These are phyloP conservation scores for Termitomyces sp. DNA, from an alignment of 768 basidiomycete species.

Conservation along the genomic window DNA sequence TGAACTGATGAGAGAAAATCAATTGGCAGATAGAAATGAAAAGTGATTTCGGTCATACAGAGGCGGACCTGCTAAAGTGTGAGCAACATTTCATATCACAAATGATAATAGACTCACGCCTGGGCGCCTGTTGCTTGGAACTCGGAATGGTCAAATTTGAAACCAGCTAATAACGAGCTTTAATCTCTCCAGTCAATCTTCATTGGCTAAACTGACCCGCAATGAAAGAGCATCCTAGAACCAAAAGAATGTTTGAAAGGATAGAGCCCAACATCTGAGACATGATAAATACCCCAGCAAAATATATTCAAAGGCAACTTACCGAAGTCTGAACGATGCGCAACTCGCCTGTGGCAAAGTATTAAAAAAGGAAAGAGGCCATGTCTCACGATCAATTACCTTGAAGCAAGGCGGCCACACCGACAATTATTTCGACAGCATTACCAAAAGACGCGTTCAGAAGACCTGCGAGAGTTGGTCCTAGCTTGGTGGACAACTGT, in stretches of 20 bases:
- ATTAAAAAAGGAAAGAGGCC: conserved; percentile 1
- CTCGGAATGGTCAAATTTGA: conserved; percentile 59
- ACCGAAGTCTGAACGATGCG: conserved; percentile 92
- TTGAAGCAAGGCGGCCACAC: conserved; percentile 79
- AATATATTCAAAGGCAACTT: conserved; percentile 19
- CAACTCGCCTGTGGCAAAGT: conserved; percentile 56
- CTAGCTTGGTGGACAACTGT: conserved; percentile 73
- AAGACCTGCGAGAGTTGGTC: conserved; percentile 83
- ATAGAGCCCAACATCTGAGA: conserved; percentile 85
- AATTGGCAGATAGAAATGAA: conserved; percentile 5
- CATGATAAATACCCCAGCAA: not conserved
- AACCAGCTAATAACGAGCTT: conserved; percentile 48
- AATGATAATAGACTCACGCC: conserved; percentile 50
- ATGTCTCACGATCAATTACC: conserved; percentile 36
- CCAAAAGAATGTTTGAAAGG: conserved; percentile 85
- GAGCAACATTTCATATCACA: conserved; percentile 3
- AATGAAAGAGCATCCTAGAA: conserved; percentile 88
- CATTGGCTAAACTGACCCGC: conserved; percentile 49
- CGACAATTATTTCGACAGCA: conserved; percentile 88
- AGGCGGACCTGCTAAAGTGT: conserved; percentile 40
- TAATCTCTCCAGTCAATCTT: not conserved
- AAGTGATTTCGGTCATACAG: conserved; percentile 29
- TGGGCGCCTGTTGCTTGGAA: conserved; percentile 89
- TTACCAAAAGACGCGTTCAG: conserved; percentile 85
- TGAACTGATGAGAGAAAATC: conserved; percentile 44